phyloP scores from a whole-genome alignment of 169 alveolate genomes.

The Miamiensis avidus region DNA sequence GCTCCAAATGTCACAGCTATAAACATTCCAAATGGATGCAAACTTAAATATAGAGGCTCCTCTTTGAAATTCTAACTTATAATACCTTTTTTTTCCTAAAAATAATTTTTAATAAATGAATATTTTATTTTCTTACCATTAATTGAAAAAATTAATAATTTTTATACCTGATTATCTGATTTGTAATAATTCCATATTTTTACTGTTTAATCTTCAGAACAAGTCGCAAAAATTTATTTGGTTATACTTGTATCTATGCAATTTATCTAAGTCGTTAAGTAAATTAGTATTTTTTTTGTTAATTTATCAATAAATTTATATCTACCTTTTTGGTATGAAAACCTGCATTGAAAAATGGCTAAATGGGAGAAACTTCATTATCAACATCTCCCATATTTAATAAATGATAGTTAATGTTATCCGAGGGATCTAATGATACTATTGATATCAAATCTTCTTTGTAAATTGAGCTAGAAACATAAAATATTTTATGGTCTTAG shows the following conservation, averaged over 20 bases:
- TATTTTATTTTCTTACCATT: too few relatives aligned
- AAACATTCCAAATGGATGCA: slow-evolving; percentile 54
- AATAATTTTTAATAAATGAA: too few relatives aligned
- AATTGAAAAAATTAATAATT: background rate
- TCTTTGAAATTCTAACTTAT: slow-evolving; percentile 42
- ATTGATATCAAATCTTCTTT: slow-evolving; percentile 39
- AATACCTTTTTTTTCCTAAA: slow-evolving; percentile 37
- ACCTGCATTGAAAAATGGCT: slow-evolving; percentile 45
- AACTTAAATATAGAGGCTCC: slow-evolving; percentile 38
- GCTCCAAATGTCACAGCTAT: slow-evolving; percentile 37
- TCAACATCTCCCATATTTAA: slow-evolving; percentile 35
- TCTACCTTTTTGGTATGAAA: slow-evolving; percentile 44
- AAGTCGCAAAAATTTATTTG: slow-evolving; percentile 42
- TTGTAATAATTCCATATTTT: slow-evolving; percentile 49
- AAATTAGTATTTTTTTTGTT: too few relatives aligned
- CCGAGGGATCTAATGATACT: slow-evolving; percentile 9
- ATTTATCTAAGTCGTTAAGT: too few relatives aligned
- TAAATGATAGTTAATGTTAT: background rate
- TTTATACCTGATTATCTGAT: slow-evolving; percentile 12
- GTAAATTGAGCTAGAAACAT: slow-evolving; percentile 26
- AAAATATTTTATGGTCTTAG: slow-evolving; percentile 38
- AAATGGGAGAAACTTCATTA: slow-evolving; percentile 36
- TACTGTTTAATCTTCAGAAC: slow-evolving; percentile 50
- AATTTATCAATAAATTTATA: too few relatives aligned
- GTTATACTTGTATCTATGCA: slow-evolving; percentile 34